These are phyloP conservation scores for Penicillium sp. DNA, from an alignment of 2,329 filamentous ascomycete species.

Conservation along the genomic window DNA sequence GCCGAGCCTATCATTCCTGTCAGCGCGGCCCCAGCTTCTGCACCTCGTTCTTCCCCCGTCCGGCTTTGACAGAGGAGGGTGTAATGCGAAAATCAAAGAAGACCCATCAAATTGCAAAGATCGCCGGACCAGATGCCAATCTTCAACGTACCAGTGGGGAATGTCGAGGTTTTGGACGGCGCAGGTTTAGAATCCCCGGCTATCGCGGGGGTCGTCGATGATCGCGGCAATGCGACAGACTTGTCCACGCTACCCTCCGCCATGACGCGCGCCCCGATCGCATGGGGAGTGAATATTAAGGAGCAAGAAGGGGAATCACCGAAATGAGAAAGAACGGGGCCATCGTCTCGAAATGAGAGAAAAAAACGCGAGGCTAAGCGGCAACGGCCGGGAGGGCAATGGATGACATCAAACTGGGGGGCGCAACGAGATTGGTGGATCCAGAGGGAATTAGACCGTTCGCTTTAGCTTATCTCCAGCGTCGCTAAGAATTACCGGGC, in stretches of 20 bases:
- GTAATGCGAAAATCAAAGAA: neutral
- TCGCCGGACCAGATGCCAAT: conserved; percentile 7
- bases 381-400: conserved; percentile 22
- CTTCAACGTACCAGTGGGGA: conserved; percentile 28
- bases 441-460: no score
- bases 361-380: conserved; percentile 14
- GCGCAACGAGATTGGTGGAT: no score
- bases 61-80: no score
- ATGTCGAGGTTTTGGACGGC: conserved; percentile 20
- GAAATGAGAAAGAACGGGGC: conserved; percentile 1
- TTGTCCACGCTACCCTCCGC: conserved; percentile 33
- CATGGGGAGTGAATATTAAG: conserved; percentile 19
- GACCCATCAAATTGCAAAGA: conserved; percentile 1
- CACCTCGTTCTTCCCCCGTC: no score
- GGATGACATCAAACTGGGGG: conserved; percentile 31
- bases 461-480: neutral
- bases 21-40: conserved; percentile 6
- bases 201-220: conserved; percentile 26
- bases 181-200: conserved; percentile 23
- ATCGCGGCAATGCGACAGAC: conserved; percentile 24
- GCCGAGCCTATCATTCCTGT: conserved; percentile 25
- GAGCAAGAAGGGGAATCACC: conserved; percentile 3
- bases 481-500: no score
- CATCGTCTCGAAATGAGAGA: conserved; percentile 2
- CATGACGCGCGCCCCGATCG: conserved; percentile 25